A percentile compares a stretch with the other conserved stretches of the same genome.
phyloP scores from a whole-genome alignment of 441 rosid species.

The Eutrema salsugineum region DNA sequence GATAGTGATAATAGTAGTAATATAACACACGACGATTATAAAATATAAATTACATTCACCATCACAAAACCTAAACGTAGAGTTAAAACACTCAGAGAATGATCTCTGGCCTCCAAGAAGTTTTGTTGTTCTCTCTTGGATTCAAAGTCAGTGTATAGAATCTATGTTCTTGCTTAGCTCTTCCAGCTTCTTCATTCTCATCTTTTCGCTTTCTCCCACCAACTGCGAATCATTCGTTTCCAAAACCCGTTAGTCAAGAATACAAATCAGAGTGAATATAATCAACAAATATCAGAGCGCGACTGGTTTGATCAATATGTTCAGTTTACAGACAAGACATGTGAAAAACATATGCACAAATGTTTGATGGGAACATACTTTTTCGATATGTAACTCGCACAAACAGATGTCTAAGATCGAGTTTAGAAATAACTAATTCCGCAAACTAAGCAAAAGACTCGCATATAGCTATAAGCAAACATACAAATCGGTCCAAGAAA shows the following conservation, averaged over 20 bases:
- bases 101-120: conserved; percentile 17
- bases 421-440: background rate
- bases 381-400: background rate
- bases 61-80: conserved; percentile 24
- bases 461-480: background rate
- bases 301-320: background rate
- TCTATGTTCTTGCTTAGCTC: conserved; percentile 95
- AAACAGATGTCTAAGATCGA: background rate
- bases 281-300: background rate
- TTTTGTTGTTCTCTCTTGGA: conserved; percentile 16
- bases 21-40: conserved; percentile 25
- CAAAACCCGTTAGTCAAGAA: background rate
- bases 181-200: conserved; percentile 99
- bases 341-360: background rate
- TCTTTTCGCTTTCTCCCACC: conserved; percentile 90
- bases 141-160: conserved; percentile 51
- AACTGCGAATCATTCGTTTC: conserved; percentile 47
- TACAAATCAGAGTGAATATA: background rate
- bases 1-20: background rate
- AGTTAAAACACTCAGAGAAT: conserved; percentile 24
- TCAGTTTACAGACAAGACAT: background rate
- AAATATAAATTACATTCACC: conserved; percentile 34
- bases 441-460: background rate
- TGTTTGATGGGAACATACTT: background rate
- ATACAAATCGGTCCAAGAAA: background rate